These are phyloP conservation scores for Penicillium brasilianum DNA, from an alignment of 2,329 filamentous ascomycete species.

Conservation along the genomic window DNA sequence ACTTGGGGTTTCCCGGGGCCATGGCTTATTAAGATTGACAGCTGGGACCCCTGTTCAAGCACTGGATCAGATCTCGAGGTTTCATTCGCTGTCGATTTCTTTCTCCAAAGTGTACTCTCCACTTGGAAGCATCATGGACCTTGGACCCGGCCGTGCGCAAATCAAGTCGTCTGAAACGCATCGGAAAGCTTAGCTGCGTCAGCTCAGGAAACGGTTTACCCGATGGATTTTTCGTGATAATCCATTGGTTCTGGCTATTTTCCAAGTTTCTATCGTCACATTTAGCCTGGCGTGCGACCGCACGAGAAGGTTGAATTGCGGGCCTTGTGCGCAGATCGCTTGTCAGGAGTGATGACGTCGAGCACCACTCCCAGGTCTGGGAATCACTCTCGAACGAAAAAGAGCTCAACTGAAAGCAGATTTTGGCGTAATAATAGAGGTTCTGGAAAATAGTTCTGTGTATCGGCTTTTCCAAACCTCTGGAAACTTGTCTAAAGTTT, in stretches of 20 bases:
- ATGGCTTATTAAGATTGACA: constrained; percentile 1
- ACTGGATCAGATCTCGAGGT: not conserved
- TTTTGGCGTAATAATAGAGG: too few relatives aligned
- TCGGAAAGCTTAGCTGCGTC: not conserved
- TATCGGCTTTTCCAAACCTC: too few relatives aligned
- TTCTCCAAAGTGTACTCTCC: not conserved
- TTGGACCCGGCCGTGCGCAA: not conserved
- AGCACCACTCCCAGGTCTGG: not conserved
- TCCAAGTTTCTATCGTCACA: not conserved
- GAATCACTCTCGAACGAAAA: not conserved
- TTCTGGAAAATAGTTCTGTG: too few relatives aligned
- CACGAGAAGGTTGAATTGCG: not conserved
- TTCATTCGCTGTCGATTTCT: constrained; percentile 8
- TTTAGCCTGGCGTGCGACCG: not conserved
- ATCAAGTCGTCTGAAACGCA: not conserved
- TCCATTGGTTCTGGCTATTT: not conserved
- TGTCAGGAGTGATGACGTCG: constrained; percentile 4
- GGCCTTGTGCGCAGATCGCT: not conserved
- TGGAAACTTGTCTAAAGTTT: too few relatives aligned
- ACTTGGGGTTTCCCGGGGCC: not conserved
- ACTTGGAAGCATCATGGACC: constrained; percentile 18
- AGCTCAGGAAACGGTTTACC: not conserved
- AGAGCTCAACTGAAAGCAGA: not conserved
- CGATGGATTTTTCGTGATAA: not conserved
- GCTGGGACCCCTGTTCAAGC: not conserved